Evolutionary conservation across 352 stramenopile genomes (phyloP).

Genomic region (Pythium coloratum): DNA sequence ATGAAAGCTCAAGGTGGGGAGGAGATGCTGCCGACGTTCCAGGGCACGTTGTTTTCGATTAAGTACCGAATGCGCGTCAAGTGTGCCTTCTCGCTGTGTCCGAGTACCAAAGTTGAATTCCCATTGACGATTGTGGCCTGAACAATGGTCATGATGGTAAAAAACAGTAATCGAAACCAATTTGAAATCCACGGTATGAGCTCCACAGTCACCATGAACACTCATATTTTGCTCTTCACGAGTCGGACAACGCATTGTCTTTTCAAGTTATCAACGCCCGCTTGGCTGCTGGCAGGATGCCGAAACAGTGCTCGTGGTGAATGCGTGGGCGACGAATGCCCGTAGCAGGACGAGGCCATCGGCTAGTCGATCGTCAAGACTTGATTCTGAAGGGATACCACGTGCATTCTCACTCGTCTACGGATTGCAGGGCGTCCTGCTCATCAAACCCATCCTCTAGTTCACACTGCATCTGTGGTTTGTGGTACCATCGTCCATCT

Average conservation of each 20-base stretch:
- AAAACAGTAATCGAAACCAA: neutral
- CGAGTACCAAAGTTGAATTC: slow-evolving; percentile 24
- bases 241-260: too few relatives aligned
- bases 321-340: too few relatives aligned
- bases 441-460: neutral
- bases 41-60: slow-evolving; percentile 16
- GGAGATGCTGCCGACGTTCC: slow-evolving; percentile 9
- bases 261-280: too few relatives aligned
- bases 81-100: slow-evolving; percentile 13
- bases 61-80: slow-evolving; percentile 25
- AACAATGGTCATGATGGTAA: neutral
- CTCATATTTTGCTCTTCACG: too few relatives aligned
- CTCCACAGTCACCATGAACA: too few relatives aligned
- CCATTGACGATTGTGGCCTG: slow-evolving; percentile 18
- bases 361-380: too few relatives aligned
- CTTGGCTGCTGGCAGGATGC: neutral
- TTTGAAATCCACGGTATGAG: neutral
- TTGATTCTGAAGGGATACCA: too few relatives aligned
- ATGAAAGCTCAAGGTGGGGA: neutral
- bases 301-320: neutral
- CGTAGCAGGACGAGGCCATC: too few relatives aligned
- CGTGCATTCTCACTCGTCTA: neutral
- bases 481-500: neutral
- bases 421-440: neutral
- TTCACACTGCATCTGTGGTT: neutral